phyloP scores from a whole-genome alignment of 768 basidiomycete genomes.

The Xerocomellus amylosporus region DNA sequence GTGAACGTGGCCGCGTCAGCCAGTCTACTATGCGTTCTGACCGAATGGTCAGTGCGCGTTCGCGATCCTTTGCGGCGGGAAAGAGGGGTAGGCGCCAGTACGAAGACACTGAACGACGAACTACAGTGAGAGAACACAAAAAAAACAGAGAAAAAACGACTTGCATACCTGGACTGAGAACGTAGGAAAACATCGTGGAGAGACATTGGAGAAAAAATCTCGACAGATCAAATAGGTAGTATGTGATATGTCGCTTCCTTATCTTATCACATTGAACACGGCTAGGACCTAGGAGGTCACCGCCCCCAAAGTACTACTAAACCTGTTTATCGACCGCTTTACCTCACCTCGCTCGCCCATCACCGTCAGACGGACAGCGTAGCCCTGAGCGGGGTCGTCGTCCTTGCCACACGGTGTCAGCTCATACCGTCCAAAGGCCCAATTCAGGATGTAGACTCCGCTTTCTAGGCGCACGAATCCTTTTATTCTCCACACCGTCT shows the following conservation, averaged over 20 bases:
- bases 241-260: slow-evolving; percentile 9
- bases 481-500: slow-evolving; percentile 78
- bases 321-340: slow-evolving; percentile 48
- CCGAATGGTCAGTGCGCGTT: slow-evolving; percentile 32
- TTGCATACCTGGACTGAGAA: slow-evolving; percentile 29
- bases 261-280: slow-evolving; percentile 12
- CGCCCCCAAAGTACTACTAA: slow-evolving; percentile 48
- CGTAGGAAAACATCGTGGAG: slow-evolving; percentile 32
- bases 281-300: slow-evolving; percentile 31
- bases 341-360: slow-evolving; percentile 93
- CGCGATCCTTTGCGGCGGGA: slow-evolving; percentile 45
- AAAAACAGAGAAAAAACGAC: too few species aligned
- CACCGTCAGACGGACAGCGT: slow-evolving; percentile 64
- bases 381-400: slow-evolving; percentile 25
- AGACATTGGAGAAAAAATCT: slow-evolving; percentile 12
- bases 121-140: background rate
- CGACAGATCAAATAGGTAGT: slow-evolving; percentile 2
- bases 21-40: slow-evolving; percentile 31
- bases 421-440: slow-evolving; percentile 90
- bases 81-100: slow-evolving; percentile 66
- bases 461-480: slow-evolving; percentile 66
- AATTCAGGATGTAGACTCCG: slow-evolving; percentile 68
- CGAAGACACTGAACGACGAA: slow-evolving; percentile 44
- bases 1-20: slow-evolving; percentile 21
- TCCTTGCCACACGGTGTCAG: slow-evolving; percentile 41